A percentile compares a stretch with the other conserved stretches of the same genome.
phyloP scores from a whole-genome alignment of 164 flowering plant genomes.

The Vitis rotundifolia region DNA sequence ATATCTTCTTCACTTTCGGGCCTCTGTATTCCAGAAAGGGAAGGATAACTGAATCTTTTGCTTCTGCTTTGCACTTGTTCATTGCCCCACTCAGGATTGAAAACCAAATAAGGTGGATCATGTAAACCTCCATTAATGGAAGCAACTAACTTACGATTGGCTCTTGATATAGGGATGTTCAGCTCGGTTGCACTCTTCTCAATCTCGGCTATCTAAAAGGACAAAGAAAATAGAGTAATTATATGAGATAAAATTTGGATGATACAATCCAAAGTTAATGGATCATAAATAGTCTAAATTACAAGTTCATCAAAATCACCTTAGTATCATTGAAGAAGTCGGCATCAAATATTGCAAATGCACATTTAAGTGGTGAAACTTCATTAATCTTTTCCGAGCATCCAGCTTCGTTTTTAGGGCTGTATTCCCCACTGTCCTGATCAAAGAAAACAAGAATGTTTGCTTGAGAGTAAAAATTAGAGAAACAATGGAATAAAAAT shows the following conservation, averaged over 20 bases:
- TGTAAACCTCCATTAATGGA: slow-evolving; percentile 72
- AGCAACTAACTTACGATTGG: slow-evolving; percentile 72
- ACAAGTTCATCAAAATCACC: slow-evolving; percentile 32
- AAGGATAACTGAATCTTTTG: slow-evolving; percentile 45
- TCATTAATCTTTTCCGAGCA: slow-evolving; percentile 19
- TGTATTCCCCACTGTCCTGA: slow-evolving; percentile 42
- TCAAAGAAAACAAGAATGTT: slow-evolving; percentile 11
- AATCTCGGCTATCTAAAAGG: slow-evolving; percentile 57
- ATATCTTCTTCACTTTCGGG: slow-evolving; percentile 64
- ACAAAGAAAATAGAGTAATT: background rate
- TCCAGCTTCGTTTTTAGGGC: slow-evolving; percentile 8
- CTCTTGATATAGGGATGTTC: slow-evolving; percentile 60
- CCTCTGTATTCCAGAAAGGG: slow-evolving; percentile 35
- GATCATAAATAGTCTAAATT: no score
- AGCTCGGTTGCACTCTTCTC: slow-evolving; percentile 61
- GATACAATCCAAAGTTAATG: background rate
- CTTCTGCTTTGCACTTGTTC: slow-evolving; percentile 8
- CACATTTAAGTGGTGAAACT: slow-evolving; percentile 26
- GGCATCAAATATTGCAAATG: slow-evolving; percentile 57
- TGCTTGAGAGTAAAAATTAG: no score
- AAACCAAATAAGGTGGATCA: slow-evolving; percentile 69
- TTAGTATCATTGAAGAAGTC: slow-evolving; percentile 57
- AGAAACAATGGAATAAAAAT: no score
- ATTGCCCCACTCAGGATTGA: slow-evolving; percentile 60
- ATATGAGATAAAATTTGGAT: background rate